Base-by-base conservation (phyloP, 2,329 filamentous ascomycete species). In the Fusarium penzigii region DNA sequence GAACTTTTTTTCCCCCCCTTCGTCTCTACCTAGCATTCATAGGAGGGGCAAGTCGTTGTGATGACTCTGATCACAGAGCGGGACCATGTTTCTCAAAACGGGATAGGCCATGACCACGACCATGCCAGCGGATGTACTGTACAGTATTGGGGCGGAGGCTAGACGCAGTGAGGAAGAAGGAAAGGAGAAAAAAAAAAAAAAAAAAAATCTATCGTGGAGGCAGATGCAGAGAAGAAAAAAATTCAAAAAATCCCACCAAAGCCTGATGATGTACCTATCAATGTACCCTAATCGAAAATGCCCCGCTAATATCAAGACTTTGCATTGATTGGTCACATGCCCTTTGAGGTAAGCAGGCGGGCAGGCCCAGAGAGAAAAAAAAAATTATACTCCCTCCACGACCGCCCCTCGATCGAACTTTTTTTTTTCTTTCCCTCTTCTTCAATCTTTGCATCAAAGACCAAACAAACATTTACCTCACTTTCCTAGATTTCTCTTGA, bases 401-500 rank as follows among this genome's bases (percentile, higher is more conserved):
- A 64, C 64, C 64, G 67, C 71, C 71, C 72, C 72, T 73, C 70
- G 60, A 62, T 65, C 63, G 57, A 69, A 25, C 20, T 63, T 67
- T 69, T 73, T 73, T 69, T 44, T 52, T 57, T 66, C 62, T 63
- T 61, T 66, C 58, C 58, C 64, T 58, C 62, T 64, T 63, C 61
- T 60, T 65, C 60, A 65, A 63, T 65, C 55, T 49, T 41, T 44
- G 40, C 47, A 42, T 8, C 47, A 65, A 55, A 64, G 61, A 66
- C 62, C 65, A 65, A 65, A 66, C 62, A 59, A 53, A 70, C 60
- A 68, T 59, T 63, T 60, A 63, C 65, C 63, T 52, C 62, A 52
- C 55, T 58, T 67, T 78, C 73, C 67, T 78, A 76, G 70, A 68
- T 72, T 69, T 62, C 63, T 63, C 63, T 68, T 63, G 62, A 67